A percentile compares a stretch with the other conserved stretches of the same genome.
phyloP scores from a whole-genome alignment of 2,329 filamentous ascomycete genomes.

The Exophiala sp. region DNA sequence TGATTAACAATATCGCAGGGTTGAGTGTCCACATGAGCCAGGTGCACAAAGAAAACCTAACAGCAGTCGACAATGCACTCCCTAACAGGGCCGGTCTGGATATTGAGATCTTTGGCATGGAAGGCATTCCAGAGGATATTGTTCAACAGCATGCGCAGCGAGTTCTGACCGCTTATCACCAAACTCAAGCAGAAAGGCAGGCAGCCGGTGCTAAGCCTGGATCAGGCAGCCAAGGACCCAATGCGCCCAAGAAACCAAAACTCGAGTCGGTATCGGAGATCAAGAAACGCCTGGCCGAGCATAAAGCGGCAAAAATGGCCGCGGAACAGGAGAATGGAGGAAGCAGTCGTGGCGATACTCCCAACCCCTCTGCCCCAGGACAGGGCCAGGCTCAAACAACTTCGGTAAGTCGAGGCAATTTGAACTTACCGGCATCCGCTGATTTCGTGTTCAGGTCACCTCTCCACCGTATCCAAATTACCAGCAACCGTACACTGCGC shows the following conservation, averaged over 20 bases:
- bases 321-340: constrained; percentile 55
- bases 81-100: constrained; percentile 79
- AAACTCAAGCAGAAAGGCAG: constrained; percentile 74
- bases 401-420: constrained; percentile 39
- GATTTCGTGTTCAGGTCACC: constrained; percentile 13
- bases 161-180: constrained; percentile 78
- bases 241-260: constrained; percentile 56
- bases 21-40: constrained; percentile 96
- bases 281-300: constrained; percentile 72
- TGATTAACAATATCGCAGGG: constrained; percentile 49
- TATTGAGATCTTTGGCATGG: constrained; percentile 97
- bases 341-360: constrained; percentile 54
- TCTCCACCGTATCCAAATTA: constrained; percentile 22
- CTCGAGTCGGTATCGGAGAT: constrained; percentile 70
- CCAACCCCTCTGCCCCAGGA: constrained; percentile 44
- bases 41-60: constrained; percentile 90
- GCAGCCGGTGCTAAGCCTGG: constrained; percentile 77
- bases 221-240: constrained; percentile 51
- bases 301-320: constrained; percentile 56
- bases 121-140: constrained; percentile 85
- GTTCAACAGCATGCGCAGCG: constrained; percentile 77
- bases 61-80: constrained; percentile 84
- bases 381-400: constrained; percentile 38
- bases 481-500: constrained; percentile 25
- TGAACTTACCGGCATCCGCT: neutral